Percentiles rank a stretch among this genome's conserved stretches.
These are phyloP conservation scores for Corchorus capsularis DNA, from an alignment of 345 rosid genomes.

Conservation along the genomic window DNA sequence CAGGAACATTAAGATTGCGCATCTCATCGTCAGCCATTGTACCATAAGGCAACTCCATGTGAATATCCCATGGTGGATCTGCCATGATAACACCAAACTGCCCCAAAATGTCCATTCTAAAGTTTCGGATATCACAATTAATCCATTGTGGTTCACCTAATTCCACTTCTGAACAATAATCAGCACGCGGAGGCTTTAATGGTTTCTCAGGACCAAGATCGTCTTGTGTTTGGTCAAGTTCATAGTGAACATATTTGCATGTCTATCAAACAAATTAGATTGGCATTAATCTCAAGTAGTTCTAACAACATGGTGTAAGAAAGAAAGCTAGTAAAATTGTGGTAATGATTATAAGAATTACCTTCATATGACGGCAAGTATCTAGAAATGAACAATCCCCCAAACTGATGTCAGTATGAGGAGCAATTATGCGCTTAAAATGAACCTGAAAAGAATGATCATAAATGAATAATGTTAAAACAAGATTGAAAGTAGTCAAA, in stretches of 20 bases:
- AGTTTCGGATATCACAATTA: conserved; percentile 85
- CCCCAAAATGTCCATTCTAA: conserved; percentile 96
- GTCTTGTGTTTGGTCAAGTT: conserved; percentile 89
- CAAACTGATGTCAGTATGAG: conserved; percentile 86
- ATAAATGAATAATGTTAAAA: not conserved
- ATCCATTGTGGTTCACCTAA: conserved; percentile 99
- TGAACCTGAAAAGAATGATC: conserved; percentile 64
- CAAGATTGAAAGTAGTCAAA: not conserved
- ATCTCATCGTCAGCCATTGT: conserved; percentile 99
- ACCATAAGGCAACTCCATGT: conserved; percentile 99
- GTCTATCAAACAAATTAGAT: conserved; percentile 51
- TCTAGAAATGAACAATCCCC: conserved; percentile 99
- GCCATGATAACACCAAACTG: conserved; percentile 99
- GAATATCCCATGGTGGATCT: conserved; percentile 99
- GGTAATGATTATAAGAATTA: conserved; percentile 22
- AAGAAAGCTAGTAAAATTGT: conserved; percentile 18
- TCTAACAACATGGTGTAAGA: not conserved
- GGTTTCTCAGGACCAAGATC: conserved; percentile 66
- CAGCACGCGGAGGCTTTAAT: conserved; percentile 87
- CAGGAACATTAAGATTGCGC: conserved; percentile 97
- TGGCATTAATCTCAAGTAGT: not conserved
- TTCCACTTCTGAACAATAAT: conserved; percentile 95
- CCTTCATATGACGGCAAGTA: conserved; percentile 99
- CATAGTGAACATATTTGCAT: conserved; percentile 97
- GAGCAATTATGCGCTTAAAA: conserved; percentile 90